Evolutionary conservation across 116 monocot species (phyloP).

Genomic region (Phalaenopsis hybrid): DNA sequence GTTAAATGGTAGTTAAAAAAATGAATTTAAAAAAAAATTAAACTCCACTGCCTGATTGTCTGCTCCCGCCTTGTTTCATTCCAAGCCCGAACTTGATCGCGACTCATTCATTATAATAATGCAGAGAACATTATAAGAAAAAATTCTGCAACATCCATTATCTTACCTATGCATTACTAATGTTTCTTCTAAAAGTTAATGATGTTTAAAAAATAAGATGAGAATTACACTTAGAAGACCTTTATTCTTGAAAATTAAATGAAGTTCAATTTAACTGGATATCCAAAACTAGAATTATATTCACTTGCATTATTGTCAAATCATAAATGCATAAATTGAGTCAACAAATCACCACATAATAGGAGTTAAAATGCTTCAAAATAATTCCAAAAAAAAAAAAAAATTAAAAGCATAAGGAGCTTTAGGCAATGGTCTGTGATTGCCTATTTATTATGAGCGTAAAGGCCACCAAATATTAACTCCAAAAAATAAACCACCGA

Average conservation of each 20-base stretch:
- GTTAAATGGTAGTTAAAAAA: too few relatives aligned
- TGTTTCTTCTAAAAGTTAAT: not conserved
- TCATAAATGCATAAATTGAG: too few relatives aligned
- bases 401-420: not conserved
- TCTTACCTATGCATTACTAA: not conserved
- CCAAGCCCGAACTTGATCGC: too few relatives aligned
- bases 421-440: not conserved
- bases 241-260: not conserved
- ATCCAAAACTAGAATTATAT: not conserved
- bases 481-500: not conserved
- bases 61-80: too few relatives aligned
- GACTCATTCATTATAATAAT: not conserved
- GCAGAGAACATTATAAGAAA: not conserved
- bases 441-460: not conserved
- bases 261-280: not conserved
- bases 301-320: too few relatives aligned
- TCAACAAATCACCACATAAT: too few relatives aligned
- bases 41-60: too few relatives aligned
- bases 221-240: not conserved
- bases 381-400: not conserved
- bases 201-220: not conserved
- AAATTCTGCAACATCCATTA: not conserved
- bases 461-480: not conserved
- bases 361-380: not conserved
- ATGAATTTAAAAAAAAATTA: too few relatives aligned